Evolutionary conservation across 139 green algal genomes (phyloP).

Genomic region (Micractinium sp.): DNA sequence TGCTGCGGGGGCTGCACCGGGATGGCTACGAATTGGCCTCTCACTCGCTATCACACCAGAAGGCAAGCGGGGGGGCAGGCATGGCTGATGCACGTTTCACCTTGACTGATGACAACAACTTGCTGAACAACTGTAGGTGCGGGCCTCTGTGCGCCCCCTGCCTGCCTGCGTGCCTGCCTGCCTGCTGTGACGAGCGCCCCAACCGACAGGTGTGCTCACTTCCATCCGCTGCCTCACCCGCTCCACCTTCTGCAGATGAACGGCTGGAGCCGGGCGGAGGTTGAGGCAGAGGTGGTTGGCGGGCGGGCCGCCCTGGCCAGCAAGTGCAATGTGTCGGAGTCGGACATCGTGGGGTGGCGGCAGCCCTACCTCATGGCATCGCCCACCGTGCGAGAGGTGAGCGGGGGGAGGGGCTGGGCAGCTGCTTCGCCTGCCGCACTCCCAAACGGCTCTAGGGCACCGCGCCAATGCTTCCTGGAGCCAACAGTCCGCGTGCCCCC

Average conservation of each 20-base stretch:
- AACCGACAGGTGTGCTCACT: background rate
- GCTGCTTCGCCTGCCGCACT: background rate
- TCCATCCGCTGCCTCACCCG: too few relatives aligned
- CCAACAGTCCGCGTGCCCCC: background rate
- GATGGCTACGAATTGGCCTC: conserved; percentile 20
- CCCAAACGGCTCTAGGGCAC: background rate
- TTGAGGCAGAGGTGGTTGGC: conserved; percentile 12
- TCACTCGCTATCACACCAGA: conserved; percentile 15
- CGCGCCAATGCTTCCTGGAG: background rate
- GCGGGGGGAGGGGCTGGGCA: background rate
- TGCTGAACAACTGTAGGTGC: background rate
- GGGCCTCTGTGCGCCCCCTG: background rate
- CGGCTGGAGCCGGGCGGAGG: background rate
- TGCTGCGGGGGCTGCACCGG: conserved; percentile 1
- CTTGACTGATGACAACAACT: background rate
- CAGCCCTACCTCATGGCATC: conserved; percentile 7
- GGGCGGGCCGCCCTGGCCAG: background rate
- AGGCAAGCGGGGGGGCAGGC: background rate
- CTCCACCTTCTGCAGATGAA: conserved; percentile 7
- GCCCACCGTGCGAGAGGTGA: background rate
- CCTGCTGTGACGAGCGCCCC: background rate
- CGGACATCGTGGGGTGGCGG: conserved; percentile 1
- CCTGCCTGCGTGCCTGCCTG: background rate
- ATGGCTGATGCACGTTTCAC: background rate
- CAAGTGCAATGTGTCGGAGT: background rate